These are phyloP conservation scores for Aurantiochytrium sp. DNA, from an alignment of 108 stramenopile genomes.

Conservation along the genomic window DNA sequence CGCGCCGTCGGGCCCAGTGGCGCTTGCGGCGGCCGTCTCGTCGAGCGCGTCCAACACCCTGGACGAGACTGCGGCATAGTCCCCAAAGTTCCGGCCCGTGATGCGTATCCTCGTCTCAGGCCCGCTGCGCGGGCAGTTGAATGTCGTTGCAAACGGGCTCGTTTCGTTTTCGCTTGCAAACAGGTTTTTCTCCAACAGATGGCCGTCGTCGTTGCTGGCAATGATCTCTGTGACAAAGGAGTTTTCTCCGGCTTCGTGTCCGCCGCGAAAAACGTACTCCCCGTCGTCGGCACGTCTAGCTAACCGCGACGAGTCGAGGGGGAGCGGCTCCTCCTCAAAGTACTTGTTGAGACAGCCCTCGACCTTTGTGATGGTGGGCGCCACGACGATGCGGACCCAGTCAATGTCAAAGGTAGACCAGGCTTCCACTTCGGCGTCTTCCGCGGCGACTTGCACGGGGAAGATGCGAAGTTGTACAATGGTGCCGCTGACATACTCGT, in stretches of 20 bases:
- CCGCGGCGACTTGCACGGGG: not conserved
- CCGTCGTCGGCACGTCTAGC: not conserved
- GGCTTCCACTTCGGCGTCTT: not conserved
- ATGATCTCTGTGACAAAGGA: not conserved
- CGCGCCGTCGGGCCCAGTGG: not conserved
- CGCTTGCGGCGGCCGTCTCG: not conserved
- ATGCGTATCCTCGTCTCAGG: slow-evolving; percentile 40
- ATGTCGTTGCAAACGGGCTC: slow-evolving; percentile 37
- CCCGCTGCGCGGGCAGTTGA: slow-evolving; percentile 45
- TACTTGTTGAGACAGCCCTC: slow-evolving; percentile 50
- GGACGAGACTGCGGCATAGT: not conserved
- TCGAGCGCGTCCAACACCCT: not conserved
- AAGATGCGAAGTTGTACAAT: not conserved
- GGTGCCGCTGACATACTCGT: not conserved
- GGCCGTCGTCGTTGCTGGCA: not conserved
- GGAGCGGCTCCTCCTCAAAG: not conserved
- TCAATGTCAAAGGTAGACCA: slow-evolving; percentile 48
- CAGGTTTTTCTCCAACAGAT: not conserved
- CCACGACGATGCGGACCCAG: slow-evolving; percentile 44
- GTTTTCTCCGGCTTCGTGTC: slow-evolving; percentile 24
- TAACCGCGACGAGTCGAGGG: not conserved
- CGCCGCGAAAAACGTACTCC: slow-evolving; percentile 30
- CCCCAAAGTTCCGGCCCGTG: slow-evolving; percentile 47
- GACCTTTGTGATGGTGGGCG: slow-evolving; percentile 40
- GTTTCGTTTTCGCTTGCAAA: not conserved